phyloP scores from a whole-genome alignment of 2,329 filamentous ascomycete genomes.

The Neofusicoccum parvum region DNA sequence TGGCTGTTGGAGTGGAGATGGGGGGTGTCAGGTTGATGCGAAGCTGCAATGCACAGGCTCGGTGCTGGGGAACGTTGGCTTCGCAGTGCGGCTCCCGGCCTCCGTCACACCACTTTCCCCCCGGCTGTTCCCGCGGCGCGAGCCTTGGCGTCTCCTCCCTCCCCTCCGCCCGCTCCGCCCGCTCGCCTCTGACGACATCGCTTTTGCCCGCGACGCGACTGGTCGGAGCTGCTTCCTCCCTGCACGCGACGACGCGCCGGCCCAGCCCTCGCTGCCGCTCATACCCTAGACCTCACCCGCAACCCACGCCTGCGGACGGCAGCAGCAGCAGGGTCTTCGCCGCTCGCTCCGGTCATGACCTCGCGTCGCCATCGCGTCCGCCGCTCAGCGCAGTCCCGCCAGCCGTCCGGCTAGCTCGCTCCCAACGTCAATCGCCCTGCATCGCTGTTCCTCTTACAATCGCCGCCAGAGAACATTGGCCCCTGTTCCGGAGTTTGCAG shows the following conservation, averaged over 20 bases:
- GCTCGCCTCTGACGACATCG: conserved; percentile 17
- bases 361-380: neutral
- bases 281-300: neutral
- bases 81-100: neutral
- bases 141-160: neutral
- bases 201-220: conserved; percentile 11
- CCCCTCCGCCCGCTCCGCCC: neutral
- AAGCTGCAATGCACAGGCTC: neutral
- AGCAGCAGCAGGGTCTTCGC: neutral
- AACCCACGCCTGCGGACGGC: neutral
- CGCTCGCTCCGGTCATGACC: conserved; percentile 13
- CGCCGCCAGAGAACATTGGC: neutral
- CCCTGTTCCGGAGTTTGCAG: neutral
- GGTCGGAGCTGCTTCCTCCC: neutral
- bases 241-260: neutral
- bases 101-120: conserved; percentile 16
- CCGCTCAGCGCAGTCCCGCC: neutral
- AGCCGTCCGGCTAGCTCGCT: neutral
- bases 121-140: conserved; percentile 1
- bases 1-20: conserved; percentile 29
- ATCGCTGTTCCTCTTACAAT: neutral
- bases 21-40: conserved; percentile 2
- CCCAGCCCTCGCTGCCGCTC: neutral
- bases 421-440: neutral
- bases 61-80: neutral